Base-by-base conservation (phyloP, 192 early-diverging fungal genomes). In the Coemansia sp. region DNA sequence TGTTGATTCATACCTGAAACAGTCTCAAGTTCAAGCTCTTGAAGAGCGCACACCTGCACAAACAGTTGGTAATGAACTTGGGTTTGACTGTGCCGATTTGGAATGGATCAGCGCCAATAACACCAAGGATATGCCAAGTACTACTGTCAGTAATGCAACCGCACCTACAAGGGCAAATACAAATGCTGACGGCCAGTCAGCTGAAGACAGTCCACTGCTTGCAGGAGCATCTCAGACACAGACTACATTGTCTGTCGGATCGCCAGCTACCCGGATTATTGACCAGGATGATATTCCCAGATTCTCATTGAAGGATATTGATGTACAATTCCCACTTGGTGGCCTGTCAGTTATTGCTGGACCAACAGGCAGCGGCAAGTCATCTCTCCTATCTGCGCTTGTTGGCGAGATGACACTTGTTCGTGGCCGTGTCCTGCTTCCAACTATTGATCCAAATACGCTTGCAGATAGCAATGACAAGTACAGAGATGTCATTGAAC, bases 281-380 rank as follows among this genome's bases (percentile, higher is more conserved):
- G 20, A 35, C 2, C 7, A n/a, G 55, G 11, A 26, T n/a, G 35
- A 53, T 20, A n/a, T 67, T 33, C 16, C 11, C 26, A 61, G 70
- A 7, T 91, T 91, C 52, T 64, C 75, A 24, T 84, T 94, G 9
- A 78, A 69, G 48, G 77, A 91, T 48, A 44, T 94, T 9, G 85
- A 86, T 62, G 53, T 91, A 16, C 69, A 65, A 15, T 90, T 95
- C 69, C 88, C 89, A 20, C 49, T 70, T 16, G 85, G 84, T 53
- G 85, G 86, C 41, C 77, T 94, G 11, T 86, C 89, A 14, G 76
- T 94, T 24, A 71, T 95, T 44, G 87, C 88, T 64, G 95, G 95
- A 9, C 85, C 91, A 30, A 97, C 95, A 20, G 95, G 94, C 2
- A 85, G 86, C 41, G 95, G 95, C 39, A 97, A 97, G 70, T 87